A percentile compares a stretch with the other conserved stretches of the same genome.
These are phyloP conservation scores for Primulina eburnea DNA, from an alignment of 257 asterid genomes.

Conservation along the genomic window DNA sequence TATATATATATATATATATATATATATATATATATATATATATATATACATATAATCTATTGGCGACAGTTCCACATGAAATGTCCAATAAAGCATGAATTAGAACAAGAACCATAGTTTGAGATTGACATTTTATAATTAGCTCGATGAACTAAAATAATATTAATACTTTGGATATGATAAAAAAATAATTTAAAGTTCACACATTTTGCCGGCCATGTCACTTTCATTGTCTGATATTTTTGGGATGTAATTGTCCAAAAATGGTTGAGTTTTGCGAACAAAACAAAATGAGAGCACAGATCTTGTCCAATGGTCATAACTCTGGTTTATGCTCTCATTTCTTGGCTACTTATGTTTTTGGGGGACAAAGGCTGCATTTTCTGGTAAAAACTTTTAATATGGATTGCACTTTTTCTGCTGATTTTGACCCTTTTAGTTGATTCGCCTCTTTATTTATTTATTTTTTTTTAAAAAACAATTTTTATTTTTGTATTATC, in stretches of 20 bases:
- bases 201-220: background rate
- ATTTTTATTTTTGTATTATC: background rate
- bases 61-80: background rate
- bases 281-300: background rate
- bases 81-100: background rate
- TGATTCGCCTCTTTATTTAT: background rate
- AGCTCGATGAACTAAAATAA: background rate
- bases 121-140: background rate
- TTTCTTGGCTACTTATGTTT: background rate
- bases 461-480: too few relatives aligned
- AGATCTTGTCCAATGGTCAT: background rate
- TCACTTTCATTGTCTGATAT: background rate
- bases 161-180: too few relatives aligned
- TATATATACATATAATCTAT: too few relatives aligned
- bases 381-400: background rate
- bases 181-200: too few relatives aligned
- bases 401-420: background rate
- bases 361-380: slow-evolving; percentile 7
- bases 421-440: background rate
- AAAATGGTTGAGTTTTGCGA: background rate
- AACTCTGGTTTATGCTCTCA: background rate
- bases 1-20: too few relatives aligned
- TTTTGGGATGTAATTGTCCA: background rate
- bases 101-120: background rate
- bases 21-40: too few relatives aligned